Percentiles rank a stretch among this genome's conserved stretches.
Evolutionary conservation across 768 basidiomycete genomes (phyloP).

Genomic region (Boletellus emodensis): DNA sequence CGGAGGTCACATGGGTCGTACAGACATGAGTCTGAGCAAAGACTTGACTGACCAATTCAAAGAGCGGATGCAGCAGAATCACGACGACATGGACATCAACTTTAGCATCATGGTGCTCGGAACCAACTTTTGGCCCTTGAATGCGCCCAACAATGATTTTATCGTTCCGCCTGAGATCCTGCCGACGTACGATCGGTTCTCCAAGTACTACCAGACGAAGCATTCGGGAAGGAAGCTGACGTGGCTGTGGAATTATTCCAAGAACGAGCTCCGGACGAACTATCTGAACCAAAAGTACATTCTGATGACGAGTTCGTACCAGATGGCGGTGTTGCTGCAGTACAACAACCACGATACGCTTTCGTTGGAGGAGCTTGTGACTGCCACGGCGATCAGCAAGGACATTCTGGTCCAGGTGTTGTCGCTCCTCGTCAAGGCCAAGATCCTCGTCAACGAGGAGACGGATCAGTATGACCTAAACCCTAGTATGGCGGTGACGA

Average conservation of each 20-base stretch:
- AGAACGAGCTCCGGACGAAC: slow-evolving; percentile 93
- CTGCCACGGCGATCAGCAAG: slow-evolving; percentile 77
- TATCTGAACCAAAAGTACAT: slow-evolving; percentile 95
- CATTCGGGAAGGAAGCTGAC: slow-evolving; percentile 93
- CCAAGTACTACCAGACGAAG: slow-evolving; percentile 88
- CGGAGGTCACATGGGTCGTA: slow-evolving; percentile 2
- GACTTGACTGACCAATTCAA: slow-evolving; percentile 95
- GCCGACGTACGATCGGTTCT: slow-evolving; percentile 86
- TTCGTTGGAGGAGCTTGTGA: slow-evolving; percentile 71
- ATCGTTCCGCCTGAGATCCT: slow-evolving; percentile 84
- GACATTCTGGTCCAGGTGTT: slow-evolving; percentile 70
- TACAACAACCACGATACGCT: slow-evolving; percentile 91
- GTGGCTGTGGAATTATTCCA: slow-evolving; percentile 98
- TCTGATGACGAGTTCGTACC: slow-evolving; percentile 91
- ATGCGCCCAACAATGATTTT: slow-evolving; percentile 79
- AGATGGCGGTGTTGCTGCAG: slow-evolving; percentile 90
- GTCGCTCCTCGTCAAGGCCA: slow-evolving; percentile 75
- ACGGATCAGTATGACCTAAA: slow-evolving; percentile 90
- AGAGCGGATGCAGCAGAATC: slow-evolving; percentile 83
- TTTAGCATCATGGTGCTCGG: slow-evolving; percentile 93
- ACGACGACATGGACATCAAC: slow-evolving; percentile 83
- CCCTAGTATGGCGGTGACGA: slow-evolving; percentile 45
- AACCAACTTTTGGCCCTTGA: slow-evolving; percentile 94
- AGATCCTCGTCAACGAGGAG: slow-evolving; percentile 86
- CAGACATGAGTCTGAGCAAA: slow-evolving; percentile 93